phyloP scores from a whole-genome alignment of 1,284 basidiomycete genomes.

The Rhodofomes roseus region DNA sequence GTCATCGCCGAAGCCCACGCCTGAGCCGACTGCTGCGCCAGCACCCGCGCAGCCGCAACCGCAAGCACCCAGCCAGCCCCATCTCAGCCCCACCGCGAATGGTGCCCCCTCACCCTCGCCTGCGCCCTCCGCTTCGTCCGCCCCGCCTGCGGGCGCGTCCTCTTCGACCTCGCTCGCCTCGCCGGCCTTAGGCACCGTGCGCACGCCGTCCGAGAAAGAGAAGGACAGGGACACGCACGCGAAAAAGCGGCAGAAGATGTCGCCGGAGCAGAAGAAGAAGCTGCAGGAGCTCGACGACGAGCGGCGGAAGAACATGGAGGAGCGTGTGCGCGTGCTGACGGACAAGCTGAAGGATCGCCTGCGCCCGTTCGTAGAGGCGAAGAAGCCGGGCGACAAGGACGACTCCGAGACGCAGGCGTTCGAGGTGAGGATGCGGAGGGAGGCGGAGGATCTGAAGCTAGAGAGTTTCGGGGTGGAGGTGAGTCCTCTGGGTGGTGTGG shows the following conservation, averaged over 20 bases:
- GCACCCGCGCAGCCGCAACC: not conserved
- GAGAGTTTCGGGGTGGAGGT: constrained; percentile 99
- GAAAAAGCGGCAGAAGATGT: constrained; percentile 62
- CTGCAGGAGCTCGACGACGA: constrained; percentile 78
- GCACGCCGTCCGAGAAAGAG: constrained; percentile 17
- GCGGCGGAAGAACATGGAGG: constrained; percentile 76
- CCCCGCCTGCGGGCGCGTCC: constrained; percentile 6
- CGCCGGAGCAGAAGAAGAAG: constrained; percentile 83
- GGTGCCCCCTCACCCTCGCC: constrained; percentile 10
- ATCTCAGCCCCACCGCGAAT: not conserved
- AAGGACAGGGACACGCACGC: constrained; percentile 20
- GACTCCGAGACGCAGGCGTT: constrained; percentile 84
- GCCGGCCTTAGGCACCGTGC: constrained; percentile 11
- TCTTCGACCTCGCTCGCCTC: constrained; percentile 8
- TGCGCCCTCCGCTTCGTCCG: constrained; percentile 9
- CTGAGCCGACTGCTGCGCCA: no score
- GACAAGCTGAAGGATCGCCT: constrained; percentile 81
- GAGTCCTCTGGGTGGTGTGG: constrained; percentile 7
- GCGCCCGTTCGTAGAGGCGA: constrained; percentile 86
- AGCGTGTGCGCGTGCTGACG: constrained; percentile 68
- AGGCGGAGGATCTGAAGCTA: constrained; percentile 95
- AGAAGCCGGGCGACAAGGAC: constrained; percentile 80
- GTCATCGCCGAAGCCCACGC: no score
- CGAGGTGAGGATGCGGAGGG: constrained; percentile 73
- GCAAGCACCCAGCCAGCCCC: constrained; percentile 2